phyloP scores from a whole-genome alignment of 257 asterid genomes.

The Nicotiana paniculata region DNA sequence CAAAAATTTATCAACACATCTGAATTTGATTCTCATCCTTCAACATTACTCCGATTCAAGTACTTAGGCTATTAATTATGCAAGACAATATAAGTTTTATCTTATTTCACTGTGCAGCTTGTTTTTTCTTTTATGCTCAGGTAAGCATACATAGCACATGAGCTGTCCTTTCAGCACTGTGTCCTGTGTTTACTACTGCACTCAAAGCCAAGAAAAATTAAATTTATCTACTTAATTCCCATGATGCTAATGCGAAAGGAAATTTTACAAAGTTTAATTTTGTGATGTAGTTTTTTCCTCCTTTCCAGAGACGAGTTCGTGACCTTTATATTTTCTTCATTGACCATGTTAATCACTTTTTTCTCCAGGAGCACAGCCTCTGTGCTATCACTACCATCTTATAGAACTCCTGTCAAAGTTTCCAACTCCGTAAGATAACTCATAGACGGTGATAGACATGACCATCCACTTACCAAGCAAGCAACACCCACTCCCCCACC shows the following conservation, averaged over 20 bases:
- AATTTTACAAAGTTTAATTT: background rate
- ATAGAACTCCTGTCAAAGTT: background rate
- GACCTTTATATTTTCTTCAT: background rate
- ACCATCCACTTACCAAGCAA: background rate
- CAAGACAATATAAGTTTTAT: background rate
- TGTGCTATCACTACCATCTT: background rate
- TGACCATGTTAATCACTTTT: background rate
- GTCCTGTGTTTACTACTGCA: background rate
- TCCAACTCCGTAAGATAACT: background rate
- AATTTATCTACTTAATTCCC: background rate
- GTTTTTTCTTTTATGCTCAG: background rate
- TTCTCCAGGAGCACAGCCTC: background rate
- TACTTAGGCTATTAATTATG: background rate
- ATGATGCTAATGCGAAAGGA: background rate
- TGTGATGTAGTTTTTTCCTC: background rate
- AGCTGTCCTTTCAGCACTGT: background rate
- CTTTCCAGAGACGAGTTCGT: background rate
- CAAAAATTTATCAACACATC: background rate
- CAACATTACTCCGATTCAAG: background rate
- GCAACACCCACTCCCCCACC: background rate
- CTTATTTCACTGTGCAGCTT: background rate
- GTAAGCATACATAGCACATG: background rate
- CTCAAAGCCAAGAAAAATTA: background rate
- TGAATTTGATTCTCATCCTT: background rate
- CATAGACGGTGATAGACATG: background rate